Conservation (phyloP, 192 early-diverging fungal species). For the Podila clonocystis region DNA sequence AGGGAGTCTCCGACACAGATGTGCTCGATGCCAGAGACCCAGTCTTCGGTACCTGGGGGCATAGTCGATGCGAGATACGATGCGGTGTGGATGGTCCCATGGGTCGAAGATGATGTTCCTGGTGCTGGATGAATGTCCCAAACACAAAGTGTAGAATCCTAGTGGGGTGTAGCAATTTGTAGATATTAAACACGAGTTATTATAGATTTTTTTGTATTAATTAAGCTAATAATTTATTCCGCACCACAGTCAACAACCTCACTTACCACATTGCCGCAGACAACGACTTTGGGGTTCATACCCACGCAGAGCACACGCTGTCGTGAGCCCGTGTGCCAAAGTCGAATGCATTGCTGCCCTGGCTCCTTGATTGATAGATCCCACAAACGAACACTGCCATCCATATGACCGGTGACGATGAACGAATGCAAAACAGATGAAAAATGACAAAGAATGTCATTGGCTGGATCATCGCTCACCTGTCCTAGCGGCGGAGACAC, state of each 20-base stretch:
- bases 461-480: constrained; percentile 11
- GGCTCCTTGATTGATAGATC: constrained; percentile 29
- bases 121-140: constrained; percentile 53
- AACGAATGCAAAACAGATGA: constrained; percentile 40
- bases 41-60: constrained; percentile 47
- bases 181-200: background rate
- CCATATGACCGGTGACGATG: constrained; percentile 57
- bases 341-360: constrained; percentile 31
- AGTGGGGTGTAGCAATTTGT: background rate
- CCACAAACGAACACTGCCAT: constrained; percentile 59
- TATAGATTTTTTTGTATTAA: too few species aligned
- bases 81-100: constrained; percentile 46
- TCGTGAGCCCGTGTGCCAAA: constrained; percentile 54
- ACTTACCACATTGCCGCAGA: constrained; percentile 43
- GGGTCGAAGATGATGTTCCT: constrained; percentile 7
- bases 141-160: constrained; percentile 59
- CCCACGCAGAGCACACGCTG: constrained; percentile 58
- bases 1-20: constrained; percentile 58
- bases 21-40: constrained; percentile 57
- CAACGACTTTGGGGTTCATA: constrained; percentile 58
- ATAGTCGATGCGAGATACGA: constrained; percentile 51
- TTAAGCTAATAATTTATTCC: background rate
- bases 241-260: background rate
- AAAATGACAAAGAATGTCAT: constrained; percentile 54
- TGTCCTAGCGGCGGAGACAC: background rate